Conservation (phyloP, 768 basidiomycete species). For the Neoboletus subvelutipes region DNA sequence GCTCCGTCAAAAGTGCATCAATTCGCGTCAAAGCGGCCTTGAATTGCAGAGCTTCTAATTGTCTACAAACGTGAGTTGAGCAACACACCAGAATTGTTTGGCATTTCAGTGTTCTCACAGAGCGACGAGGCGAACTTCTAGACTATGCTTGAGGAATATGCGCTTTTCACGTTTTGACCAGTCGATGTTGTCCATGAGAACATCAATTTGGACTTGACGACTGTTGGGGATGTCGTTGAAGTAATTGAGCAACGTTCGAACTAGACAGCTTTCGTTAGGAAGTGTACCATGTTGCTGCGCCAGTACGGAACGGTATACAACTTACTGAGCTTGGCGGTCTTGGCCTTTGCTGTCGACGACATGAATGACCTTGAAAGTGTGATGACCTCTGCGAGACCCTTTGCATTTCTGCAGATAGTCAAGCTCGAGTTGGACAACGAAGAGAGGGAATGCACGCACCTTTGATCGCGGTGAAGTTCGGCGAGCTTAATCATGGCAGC, state of each 20-base stretch:
- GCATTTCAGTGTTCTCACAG: constrained; percentile 44
- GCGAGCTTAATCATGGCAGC: constrained; percentile 82
- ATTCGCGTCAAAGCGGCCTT: constrained; percentile 79
- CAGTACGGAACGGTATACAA: background rate
- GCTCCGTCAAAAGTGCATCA: constrained; percentile 84
- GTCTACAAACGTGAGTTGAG: constrained; percentile 38
- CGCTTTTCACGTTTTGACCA: constrained; percentile 94
- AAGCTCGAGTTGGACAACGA: background rate
- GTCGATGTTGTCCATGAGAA: constrained; percentile 85
- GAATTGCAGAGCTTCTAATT: constrained; percentile 74
- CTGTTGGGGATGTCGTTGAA: constrained; percentile 79
- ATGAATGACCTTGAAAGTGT: constrained; percentile 82
- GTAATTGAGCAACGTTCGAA: constrained; percentile 90
- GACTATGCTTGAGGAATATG: constrained; percentile 91
- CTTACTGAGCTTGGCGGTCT: constrained; percentile 92
- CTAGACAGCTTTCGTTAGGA: constrained; percentile 38
- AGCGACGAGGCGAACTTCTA: constrained; percentile 84
- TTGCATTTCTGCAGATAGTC: constrained; percentile 60
- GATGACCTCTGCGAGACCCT: constrained; percentile 84
- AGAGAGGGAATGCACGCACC: constrained; percentile 44
- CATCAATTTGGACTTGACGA: constrained; percentile 73
- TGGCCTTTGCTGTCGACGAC: constrained; percentile 94
- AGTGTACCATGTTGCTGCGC: background rate
- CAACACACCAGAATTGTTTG: background rate
- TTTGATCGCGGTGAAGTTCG: constrained; percentile 81